Conservation (phyloP, 257 asterid species). For the Cruciata laevipes region DNA sequence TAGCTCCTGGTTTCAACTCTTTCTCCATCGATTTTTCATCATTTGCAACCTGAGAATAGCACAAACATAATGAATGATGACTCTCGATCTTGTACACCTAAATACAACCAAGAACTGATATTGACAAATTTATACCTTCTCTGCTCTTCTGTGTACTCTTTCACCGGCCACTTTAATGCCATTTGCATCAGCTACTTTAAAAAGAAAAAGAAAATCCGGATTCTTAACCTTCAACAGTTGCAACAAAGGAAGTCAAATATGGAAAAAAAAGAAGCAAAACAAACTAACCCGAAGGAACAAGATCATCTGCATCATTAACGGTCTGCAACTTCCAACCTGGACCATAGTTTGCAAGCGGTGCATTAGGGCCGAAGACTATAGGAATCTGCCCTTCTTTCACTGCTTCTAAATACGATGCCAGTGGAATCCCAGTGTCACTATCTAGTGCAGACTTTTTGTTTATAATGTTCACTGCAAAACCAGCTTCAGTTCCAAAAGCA, state of each 20-base stretch:
- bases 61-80: not conserved
- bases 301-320: constrained; percentile 33
- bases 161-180: not conserved
- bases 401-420: constrained; percentile 68
- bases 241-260: not conserved
- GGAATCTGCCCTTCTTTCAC: constrained; percentile 73
- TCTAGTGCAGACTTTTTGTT: constrained; percentile 36
- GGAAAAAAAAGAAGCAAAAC: not conserved
- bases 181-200: not conserved
- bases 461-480: constrained; percentile 62
- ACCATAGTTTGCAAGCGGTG: constrained; percentile 65
- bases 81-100: too few species aligned
- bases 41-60: constrained; percentile 32
- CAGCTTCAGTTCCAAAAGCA: constrained; percentile 69
- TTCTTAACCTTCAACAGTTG: not conserved
- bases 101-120: too few species aligned
- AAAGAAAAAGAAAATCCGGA: not conserved
- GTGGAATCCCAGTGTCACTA: constrained; percentile 19
- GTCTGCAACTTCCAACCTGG: constrained; percentile 71
- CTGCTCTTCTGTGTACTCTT: not conserved
- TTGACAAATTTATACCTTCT: constrained; percentile 13
- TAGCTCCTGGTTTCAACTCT: constrained; percentile 11
- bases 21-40: constrained; percentile 18
- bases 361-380: constrained; percentile 69
- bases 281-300: constrained; percentile 7